Evolutionary conservation across 2,329 filamentous ascomycete species (phyloP).

Genomic region (Curvularia hawaiiensis): DNA sequence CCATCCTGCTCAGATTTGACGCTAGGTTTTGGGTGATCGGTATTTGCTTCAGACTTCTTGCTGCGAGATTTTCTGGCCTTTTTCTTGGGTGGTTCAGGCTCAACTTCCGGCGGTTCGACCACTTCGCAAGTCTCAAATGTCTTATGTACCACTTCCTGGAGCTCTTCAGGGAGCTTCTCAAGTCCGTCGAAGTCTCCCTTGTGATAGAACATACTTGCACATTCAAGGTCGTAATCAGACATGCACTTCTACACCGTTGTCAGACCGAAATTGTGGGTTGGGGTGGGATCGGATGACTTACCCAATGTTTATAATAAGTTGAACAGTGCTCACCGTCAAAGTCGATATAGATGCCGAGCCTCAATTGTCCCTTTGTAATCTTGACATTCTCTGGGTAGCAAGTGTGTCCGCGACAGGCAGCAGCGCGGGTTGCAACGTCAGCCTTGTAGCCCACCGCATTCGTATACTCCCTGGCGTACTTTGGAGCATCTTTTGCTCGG

Average conservation of each 20-base stretch:
- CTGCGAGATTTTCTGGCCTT: conserved; percentile 30
- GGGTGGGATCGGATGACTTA: neutral
- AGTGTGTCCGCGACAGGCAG: conserved; percentile 70
- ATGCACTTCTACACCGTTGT: conserved; percentile 65
- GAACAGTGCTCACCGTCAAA: conserved; percentile 55
- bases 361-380: conserved; percentile 78
- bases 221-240: conserved; percentile 71
- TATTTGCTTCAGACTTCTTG: conserved; percentile 25
- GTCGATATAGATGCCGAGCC: conserved; percentile 63
- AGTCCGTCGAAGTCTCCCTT: conserved; percentile 73
- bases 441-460: conserved; percentile 26
- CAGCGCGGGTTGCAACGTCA: conserved; percentile 41
- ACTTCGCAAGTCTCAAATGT: conserved; percentile 77
- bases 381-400: conserved; percentile 73
- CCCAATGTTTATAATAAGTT: conserved; percentile 84
- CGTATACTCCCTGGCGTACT: conserved; percentile 15
- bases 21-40: neutral
- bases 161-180: conserved; percentile 70
- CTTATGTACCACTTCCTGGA: conserved; percentile 71
- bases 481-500: conserved; percentile 20
- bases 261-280: neutral
- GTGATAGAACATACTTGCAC: conserved; percentile 62
- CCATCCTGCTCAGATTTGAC: neutral
- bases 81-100: conserved; percentile 26
- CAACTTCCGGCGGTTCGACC: conserved; percentile 54